phyloP scores from a whole-genome alignment of 352 stramenopile genomes.

The Pythium pyrilobum region DNA sequence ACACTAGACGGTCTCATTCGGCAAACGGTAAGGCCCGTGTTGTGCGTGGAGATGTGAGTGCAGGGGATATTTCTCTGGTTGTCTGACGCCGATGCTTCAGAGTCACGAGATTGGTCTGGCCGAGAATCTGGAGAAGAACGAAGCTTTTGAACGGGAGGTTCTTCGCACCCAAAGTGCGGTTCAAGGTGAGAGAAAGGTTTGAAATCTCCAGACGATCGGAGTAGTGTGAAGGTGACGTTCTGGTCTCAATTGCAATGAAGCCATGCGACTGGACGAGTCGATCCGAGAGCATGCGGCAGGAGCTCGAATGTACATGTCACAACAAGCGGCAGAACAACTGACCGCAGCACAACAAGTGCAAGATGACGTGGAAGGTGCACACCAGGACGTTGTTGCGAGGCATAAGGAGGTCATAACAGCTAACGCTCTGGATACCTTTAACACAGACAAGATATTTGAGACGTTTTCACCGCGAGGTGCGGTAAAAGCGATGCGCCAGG shows the following conservation, averaged over 20 bases:
- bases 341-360: conserved; percentile 27
- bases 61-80: not conserved
- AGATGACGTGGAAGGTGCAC: conserved; percentile 34
- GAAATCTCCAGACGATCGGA: not conserved
- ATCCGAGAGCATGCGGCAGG: conserved; percentile 61
- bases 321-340: conserved; percentile 41
- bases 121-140: conserved; percentile 72
- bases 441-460: conserved; percentile 49
- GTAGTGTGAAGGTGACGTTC: no score
- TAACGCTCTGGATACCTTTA: not conserved
- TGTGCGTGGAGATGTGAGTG: not conserved
- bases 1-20: conserved; percentile 60
- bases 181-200: conserved; percentile 27
- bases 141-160: conserved; percentile 58
- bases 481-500: conserved; percentile 34
- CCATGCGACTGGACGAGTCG: conserved; percentile 46
- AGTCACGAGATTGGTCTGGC: conserved; percentile 67
- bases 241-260: conserved; percentile 17
- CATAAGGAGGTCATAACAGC: no score
- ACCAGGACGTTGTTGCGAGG: not conserved
- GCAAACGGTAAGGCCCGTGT: conserved; percentile 39
- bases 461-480: conserved; percentile 54
- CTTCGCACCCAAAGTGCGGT: conserved; percentile 43
- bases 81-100: conserved; percentile 16
- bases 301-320: conserved; percentile 45